Percentiles rank a stretch among this genome's conserved stretches.
Conservation (phyloP, 331 rosid species). For the Ulmus americana region DNA sequence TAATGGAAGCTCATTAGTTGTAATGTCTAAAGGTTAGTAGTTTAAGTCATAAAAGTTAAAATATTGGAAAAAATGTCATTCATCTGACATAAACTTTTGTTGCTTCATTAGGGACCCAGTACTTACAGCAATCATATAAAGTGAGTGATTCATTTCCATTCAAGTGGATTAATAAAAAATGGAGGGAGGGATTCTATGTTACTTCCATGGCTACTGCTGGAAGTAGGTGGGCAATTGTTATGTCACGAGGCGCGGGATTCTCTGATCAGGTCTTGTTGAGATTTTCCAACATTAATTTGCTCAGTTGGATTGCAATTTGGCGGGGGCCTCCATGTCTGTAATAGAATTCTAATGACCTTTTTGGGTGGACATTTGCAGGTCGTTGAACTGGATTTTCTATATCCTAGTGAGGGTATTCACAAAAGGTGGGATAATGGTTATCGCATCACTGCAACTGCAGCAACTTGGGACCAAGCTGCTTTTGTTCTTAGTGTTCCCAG, state of each 20-base stretch:
- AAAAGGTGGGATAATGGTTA: constrained; percentile 48
- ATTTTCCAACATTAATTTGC: not conserved
- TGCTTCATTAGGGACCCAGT: constrained; percentile 39
- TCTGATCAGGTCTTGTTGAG: constrained; percentile 36
- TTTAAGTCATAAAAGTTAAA: not conserved
- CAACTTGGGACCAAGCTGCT: constrained; percentile 51
- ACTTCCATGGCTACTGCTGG: constrained; percentile 51
- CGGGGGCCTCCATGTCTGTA: not conserved
- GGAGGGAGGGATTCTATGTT: constrained; percentile 49
- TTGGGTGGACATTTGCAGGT: constrained; percentile 23
- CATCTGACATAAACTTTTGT: constrained; percentile 9
- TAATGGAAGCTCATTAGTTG: constrained; percentile 80
- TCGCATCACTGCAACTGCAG: constrained; percentile 51
- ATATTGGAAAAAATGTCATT: not conserved
- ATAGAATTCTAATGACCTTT: constrained; percentile 4
- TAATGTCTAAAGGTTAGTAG: constrained; percentile 87
- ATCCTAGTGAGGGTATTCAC: constrained; percentile 54
- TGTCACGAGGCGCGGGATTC: constrained; percentile 50
- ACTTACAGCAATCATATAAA: constrained; percentile 48
- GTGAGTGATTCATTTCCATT: constrained; percentile 53
- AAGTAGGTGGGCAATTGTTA: constrained; percentile 48
- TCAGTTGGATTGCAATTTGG: not conserved
- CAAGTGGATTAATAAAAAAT: constrained; percentile 52
- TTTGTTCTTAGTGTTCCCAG: constrained; percentile 47
- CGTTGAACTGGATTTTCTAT: constrained; percentile 47